Evolutionary conservation across 2,329 filamentous ascomycete genomes (phyloP).

Genomic region (Coniella vitis): DNA sequence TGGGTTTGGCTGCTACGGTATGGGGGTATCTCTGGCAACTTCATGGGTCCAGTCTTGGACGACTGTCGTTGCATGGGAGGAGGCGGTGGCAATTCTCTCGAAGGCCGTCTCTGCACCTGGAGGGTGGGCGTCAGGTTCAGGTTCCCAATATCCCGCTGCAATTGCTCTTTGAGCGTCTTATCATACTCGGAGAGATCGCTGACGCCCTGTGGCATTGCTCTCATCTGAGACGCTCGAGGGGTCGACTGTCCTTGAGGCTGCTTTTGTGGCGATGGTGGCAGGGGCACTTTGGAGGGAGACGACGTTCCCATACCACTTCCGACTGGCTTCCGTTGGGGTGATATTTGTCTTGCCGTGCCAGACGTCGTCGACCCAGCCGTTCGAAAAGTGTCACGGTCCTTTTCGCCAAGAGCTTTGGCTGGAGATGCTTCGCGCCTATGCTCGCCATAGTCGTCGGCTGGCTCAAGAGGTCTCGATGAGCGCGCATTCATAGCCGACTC

Average conservation of each 20-base stretch:
- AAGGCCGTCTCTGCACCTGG: constrained; percentile 10
- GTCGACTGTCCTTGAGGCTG: constrained; percentile 32
- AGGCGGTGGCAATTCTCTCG: constrained; percentile 7
- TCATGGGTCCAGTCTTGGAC: constrained; percentile 35
- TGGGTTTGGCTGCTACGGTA: constrained; percentile 36
- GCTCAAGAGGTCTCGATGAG: constrained; percentile 45
- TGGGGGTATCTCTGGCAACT: constrained; percentile 49
- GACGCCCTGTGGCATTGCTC: constrained; percentile 40
- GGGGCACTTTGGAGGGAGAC: constrained; percentile 54
- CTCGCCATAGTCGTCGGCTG: constrained; percentile 44
- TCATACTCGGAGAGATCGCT: constrained; percentile 55
- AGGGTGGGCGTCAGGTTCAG: constrained; percentile 42
- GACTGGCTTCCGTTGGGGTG: constrained; percentile 53
- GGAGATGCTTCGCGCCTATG: constrained; percentile 40
- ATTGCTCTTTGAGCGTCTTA: constrained; percentile 51
- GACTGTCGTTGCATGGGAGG: constrained; percentile 24
- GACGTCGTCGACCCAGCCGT: constrained; percentile 31
- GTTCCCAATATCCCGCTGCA: constrained; percentile 55
- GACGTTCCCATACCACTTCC: constrained; percentile 20
- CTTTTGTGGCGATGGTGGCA: constrained; percentile 54
- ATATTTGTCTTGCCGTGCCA: constrained; percentile 48
- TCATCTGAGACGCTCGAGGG: constrained; percentile 37
- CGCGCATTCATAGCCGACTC: constrained; percentile 76
- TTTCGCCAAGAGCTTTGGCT: constrained; percentile 39
- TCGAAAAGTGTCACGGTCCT: constrained; percentile 50